Evolutionary conservation across 2,329 filamentous ascomycete genomes (phyloP), one percentile per base, ranked within the genome.

Genomic region (Torrubiella hemipterigena): DNA sequence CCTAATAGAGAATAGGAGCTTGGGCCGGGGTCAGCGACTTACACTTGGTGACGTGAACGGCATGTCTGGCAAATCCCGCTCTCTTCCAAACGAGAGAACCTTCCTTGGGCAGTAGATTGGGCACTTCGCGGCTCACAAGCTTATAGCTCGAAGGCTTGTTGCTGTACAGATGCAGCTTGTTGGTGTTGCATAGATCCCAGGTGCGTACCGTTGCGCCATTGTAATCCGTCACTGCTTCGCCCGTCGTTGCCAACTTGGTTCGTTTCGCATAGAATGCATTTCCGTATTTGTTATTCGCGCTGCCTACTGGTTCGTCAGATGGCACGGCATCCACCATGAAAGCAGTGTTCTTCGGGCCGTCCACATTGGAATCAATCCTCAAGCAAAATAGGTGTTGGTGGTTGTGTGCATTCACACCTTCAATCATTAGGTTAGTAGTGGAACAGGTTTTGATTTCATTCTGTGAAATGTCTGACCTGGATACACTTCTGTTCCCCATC

Each of bases 331-430:
- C 87, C 10, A 80, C 77, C 57, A 87, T 74, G 63, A 85, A 89
- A 36, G 94, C 67, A 0, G 85, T 87, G 54, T 95, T 95, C 40
- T 77, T 69, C 1, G 78, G 73, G 0, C 87, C 87, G 49, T 94
- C 87, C 33, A 95, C 72, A 48, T 89, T 91, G 19, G 86, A 73
- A 51, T 95, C 82, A 26, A 94, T 64, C 25, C 87, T 82, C 26
- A 95, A 63, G 50, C 85, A 94, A 71, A 95, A 95, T 19, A 95
- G 69, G 54, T 95, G 87, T 56, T 95, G 86, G 55, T 95, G 87
- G 61, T 94, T 94, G 60, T 94, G 87, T 1, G 87, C 87, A 48
- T 94, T 93, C 48, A 94, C 85, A 24, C 83, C 65, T 46, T 30
- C 31, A 15, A 10, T 20, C 10, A 11, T 16, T 33, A 12, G 31